Conservation (phyloP, 495 filamentous ascomycete genomes). For the Hypoxylon crocopeplum region DNA sequence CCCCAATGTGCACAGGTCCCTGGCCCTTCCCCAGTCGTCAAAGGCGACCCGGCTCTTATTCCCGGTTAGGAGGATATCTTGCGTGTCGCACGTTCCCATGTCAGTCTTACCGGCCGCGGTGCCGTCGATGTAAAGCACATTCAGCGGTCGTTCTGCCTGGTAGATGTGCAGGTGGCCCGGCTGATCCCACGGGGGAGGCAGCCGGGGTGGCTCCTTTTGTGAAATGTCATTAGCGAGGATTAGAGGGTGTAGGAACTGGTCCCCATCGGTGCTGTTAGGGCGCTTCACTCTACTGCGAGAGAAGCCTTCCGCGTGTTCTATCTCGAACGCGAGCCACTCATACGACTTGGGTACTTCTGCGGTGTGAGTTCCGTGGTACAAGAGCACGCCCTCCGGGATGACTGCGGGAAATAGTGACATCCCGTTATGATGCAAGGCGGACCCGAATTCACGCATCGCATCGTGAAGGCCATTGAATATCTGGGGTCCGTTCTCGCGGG, state of each 20-base stretch:
- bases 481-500: constrained; percentile 58
- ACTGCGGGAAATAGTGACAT: constrained; percentile 68
- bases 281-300: constrained; percentile 35
- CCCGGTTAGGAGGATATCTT: constrained; percentile 60
- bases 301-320: constrained; percentile 70
- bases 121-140: constrained; percentile 68
- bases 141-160: constrained; percentile 53
- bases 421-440: constrained; percentile 71
- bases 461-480: constrained; percentile 74
- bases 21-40: constrained; percentile 55
- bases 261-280: constrained; percentile 1
- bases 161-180: constrained; percentile 64
- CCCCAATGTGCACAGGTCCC: constrained; percentile 57
- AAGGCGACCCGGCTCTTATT: constrained; percentile 8
- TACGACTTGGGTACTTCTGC: constrained; percentile 52
- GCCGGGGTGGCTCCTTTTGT: background rate
- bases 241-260: background rate
- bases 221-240: background rate
- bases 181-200: constrained; percentile 7
- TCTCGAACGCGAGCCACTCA: constrained; percentile 76
- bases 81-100: constrained; percentile 67
- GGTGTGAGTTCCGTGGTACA: constrained; percentile 65
- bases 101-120: constrained; percentile 63
- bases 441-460: constrained; percentile 74
- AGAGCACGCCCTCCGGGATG: constrained; percentile 62